Conservation (phyloP, 768 basidiomycete genomes). For the Dioszegia aurantiaca region DNA sequence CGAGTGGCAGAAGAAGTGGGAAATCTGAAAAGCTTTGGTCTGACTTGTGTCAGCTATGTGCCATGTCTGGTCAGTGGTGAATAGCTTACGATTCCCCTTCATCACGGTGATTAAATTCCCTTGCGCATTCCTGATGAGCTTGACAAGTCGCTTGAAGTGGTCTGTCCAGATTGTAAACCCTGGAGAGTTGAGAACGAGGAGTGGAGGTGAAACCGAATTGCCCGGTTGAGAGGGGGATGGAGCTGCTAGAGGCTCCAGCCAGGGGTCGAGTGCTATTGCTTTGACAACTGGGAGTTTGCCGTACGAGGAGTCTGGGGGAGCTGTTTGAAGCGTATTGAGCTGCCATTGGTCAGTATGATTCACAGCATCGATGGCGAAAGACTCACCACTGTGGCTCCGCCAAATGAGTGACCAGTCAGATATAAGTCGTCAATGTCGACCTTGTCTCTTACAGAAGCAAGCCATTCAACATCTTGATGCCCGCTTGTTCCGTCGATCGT, state of each 20-base stretch:
- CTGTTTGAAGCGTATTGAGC: constrained; percentile 20
- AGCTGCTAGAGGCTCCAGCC: constrained; percentile 71
- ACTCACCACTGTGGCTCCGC: constrained; percentile 59
- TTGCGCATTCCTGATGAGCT: constrained; percentile 55
- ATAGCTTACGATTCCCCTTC: constrained; percentile 40
- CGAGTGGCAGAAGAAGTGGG: constrained; percentile 39
- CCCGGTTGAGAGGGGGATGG: constrained; percentile 48
- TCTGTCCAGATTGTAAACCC: constrained; percentile 73
- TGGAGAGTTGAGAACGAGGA: constrained; percentile 74
- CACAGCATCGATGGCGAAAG: background rate
- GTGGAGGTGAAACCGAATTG: constrained; percentile 42
- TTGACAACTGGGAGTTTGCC: constrained; percentile 59
- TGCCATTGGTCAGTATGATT: background rate
- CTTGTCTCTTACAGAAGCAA: constrained; percentile 26
- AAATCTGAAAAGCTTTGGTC: constrained; percentile 51
- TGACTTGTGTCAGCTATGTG: constrained; percentile 12
- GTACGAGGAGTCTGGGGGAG: constrained; percentile 19
- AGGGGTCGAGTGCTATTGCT: constrained; percentile 72
- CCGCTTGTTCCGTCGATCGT: constrained; percentile 45
- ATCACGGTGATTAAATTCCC: constrained; percentile 39
- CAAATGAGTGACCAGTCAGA: constrained; percentile 62
- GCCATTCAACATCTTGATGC: constrained; percentile 19
- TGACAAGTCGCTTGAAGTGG: constrained; percentile 64
- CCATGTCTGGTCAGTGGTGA: background rate
- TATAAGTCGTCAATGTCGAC: constrained; percentile 53